A percentile compares a stretch with the other conserved stretches of the same genome.
phyloP scores from a whole-genome alignment of 306 rosid species.

The Quercus engelmannii region DNA sequence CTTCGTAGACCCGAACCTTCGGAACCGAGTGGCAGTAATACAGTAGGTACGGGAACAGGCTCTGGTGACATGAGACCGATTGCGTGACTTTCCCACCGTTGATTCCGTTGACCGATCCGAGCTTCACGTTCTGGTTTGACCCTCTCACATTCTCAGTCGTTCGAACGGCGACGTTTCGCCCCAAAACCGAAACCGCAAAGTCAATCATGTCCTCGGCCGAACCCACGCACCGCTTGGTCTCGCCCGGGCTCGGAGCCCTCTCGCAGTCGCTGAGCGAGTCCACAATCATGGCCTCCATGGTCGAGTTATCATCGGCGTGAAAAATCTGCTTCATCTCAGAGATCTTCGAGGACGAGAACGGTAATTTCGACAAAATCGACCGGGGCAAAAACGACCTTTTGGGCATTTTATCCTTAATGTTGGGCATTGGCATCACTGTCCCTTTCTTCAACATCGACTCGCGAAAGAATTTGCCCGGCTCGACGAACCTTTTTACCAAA shows the following conservation, averaged over 20 bases:
- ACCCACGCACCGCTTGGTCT: slow-evolving; percentile 84
- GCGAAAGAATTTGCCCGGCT: slow-evolving; percentile 88
- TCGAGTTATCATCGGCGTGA: slow-evolving; percentile 67
- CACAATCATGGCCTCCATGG: slow-evolving; percentile 70
- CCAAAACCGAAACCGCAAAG: slow-evolving; percentile 73
- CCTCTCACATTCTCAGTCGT: slow-evolving; percentile 61
- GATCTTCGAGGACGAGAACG: slow-evolving; percentile 66
- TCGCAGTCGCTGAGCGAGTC: slow-evolving; percentile 73
- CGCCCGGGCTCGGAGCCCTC: slow-evolving; percentile 64
- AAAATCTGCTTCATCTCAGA: slow-evolving; percentile 55
- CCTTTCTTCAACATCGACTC: slow-evolving; percentile 77
- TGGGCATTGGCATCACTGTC: slow-evolving; percentile 79
- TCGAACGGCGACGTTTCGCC: slow-evolving; percentile 70
- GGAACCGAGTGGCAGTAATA: slow-evolving; percentile 97
- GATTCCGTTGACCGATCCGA: slow-evolving; percentile 63
- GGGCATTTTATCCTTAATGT: slow-evolving; percentile 84
- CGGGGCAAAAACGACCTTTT: slow-evolving; percentile 94
- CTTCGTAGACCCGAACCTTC: slow-evolving; percentile 87
- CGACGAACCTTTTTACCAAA: slow-evolving; percentile 77
- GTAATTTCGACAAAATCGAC: slow-evolving; percentile 63
- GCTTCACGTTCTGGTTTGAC: slow-evolving; percentile 48
- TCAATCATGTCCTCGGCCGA: slow-evolving; percentile 94
- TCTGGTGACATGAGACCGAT: slow-evolving; percentile 96
- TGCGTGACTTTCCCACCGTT: slow-evolving; percentile 79
- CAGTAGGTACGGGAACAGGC: slow-evolving; percentile 77